Conservation (phyloP, 2,329 filamentous ascomycete species). For the Mycosphaerella sp. region DNA sequence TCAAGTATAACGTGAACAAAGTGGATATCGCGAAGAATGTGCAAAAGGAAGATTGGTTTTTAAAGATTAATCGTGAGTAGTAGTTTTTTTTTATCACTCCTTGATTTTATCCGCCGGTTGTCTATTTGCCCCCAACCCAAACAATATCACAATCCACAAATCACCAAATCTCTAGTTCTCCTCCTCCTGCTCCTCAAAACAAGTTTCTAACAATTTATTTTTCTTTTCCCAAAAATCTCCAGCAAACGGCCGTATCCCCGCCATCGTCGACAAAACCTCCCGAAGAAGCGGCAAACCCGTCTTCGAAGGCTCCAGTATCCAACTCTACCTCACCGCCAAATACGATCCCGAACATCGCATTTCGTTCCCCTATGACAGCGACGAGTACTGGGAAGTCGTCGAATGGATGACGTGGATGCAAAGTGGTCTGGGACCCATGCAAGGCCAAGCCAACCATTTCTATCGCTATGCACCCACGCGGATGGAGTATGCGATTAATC, state of each 20-base stretch:
- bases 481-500: slow-evolving; percentile 42
- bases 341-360: slow-evolving; percentile 39
- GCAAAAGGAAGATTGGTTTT: slow-evolving; percentile 43
- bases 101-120: too few species aligned
- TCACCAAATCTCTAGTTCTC: too few species aligned
- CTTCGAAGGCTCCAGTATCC: slow-evolving; percentile 43
- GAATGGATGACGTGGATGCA: slow-evolving; percentile 45
- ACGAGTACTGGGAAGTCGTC: slow-evolving; percentile 41
- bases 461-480: slow-evolving; percentile 39
- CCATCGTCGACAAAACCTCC: slow-evolving; percentile 37
- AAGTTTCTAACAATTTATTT: slow-evolving; percentile 53
- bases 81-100: too few species aligned
- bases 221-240: slow-evolving; percentile 40
- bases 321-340: slow-evolving; percentile 41
- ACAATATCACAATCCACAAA: too few species aligned
- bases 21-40: slow-evolving; percentile 41
- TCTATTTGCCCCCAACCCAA: too few species aligned
- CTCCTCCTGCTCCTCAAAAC: neutral
- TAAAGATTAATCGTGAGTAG: slow-evolving; percentile 39
- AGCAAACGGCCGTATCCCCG: slow-evolving; percentile 46
- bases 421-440: slow-evolving; percentile 19
- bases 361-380: slow-evolving; percentile 25
- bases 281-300: slow-evolving; percentile 25
- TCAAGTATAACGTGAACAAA: slow-evolving; percentile 31
- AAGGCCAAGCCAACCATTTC: slow-evolving; percentile 45